These are phyloP conservation scores for Talaromyces sp. DNA, from an alignment of 2,329 filamentous ascomycete species.

Conservation along the genomic window DNA sequence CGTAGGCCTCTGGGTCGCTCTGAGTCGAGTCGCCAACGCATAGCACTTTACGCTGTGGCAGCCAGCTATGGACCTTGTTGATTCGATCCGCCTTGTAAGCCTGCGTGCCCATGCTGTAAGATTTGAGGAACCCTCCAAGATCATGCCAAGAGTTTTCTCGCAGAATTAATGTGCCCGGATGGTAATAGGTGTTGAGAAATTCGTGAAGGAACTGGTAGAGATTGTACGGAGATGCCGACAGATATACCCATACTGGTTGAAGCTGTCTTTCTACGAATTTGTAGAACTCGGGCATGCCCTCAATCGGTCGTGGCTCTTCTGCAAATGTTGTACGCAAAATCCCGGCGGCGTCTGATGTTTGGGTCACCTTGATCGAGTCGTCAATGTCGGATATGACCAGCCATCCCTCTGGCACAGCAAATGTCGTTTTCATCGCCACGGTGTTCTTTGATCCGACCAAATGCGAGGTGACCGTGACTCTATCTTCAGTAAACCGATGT, in stretches of 20 bases:
- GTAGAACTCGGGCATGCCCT: constrained; percentile 84
- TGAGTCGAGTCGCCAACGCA: constrained; percentile 89
- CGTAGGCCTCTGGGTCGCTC: constrained; percentile 85
- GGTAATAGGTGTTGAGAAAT: constrained; percentile 68
- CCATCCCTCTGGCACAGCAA: constrained; percentile 75
- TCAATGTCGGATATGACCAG: constrained; percentile 84
- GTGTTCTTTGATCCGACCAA: constrained; percentile 10
- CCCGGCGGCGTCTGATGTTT: constrained; percentile 71
- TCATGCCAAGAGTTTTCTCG: constrained; percentile 85
- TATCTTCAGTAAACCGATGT: constrained; percentile 41
- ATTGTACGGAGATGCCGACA: constrained; percentile 91
- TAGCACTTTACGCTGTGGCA: constrained; percentile 73
- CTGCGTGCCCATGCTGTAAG: constrained; percentile 72
- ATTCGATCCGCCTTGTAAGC: constrained; percentile 82
- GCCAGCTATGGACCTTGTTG: constrained; percentile 68
- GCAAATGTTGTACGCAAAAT: constrained; percentile 81
- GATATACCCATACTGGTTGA: constrained; percentile 78
- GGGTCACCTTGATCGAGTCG: constrained; percentile 89
- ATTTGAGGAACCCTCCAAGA: constrained; percentile 69
- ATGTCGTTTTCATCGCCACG: constrained; percentile 64
- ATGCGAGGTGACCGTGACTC: constrained; percentile 34
- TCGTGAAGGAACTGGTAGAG: constrained; percentile 77
- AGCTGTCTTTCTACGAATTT: constrained; percentile 52
- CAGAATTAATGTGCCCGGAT: constrained; percentile 72
- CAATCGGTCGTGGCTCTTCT: constrained; percentile 62